Conservation (phyloP, 2,329 filamentous ascomycete genomes). For the Aspergillus sp. region DNA sequence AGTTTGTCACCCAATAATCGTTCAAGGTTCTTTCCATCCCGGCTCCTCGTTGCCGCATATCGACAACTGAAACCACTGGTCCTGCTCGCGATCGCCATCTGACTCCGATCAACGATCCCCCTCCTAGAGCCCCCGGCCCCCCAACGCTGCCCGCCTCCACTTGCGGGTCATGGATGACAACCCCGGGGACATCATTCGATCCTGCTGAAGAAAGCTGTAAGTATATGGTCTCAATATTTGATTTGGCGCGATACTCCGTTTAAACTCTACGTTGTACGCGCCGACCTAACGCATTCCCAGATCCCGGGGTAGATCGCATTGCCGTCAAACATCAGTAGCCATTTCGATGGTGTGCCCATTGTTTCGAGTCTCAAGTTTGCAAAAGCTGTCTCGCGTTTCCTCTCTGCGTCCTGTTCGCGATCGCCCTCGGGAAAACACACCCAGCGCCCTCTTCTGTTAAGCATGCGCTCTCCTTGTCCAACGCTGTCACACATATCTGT, state of each 20-base stretch:
- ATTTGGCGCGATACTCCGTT: background rate
- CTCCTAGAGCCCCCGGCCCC: background rate
- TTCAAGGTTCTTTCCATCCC: background rate
- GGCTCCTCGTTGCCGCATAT: background rate
- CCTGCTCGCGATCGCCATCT: background rate
- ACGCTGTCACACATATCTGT: conserved; percentile 21
- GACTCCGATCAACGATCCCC: background rate
- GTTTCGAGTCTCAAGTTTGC: conserved; percentile 2
- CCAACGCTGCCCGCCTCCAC: conserved; percentile 13
- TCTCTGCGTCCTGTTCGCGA: background rate
- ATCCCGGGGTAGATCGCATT: conserved; percentile 5
- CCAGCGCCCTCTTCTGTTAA: conserved; percentile 16
- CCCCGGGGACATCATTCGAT: conserved; percentile 8
- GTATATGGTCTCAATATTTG: conserved; percentile 1
- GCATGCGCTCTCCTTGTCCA: conserved; percentile 20
- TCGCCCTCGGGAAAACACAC: conserved; percentile 3
- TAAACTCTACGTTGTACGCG: conserved; percentile 3
- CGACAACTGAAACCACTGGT: background rate
- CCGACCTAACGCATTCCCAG: conserved; percentile 14
- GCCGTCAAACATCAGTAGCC: conserved; percentile 3
- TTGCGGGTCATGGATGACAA: conserved; percentile 15
- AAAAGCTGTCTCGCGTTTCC: background rate
- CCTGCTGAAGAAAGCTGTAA: conserved; percentile 7
- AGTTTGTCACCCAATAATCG: background rate
- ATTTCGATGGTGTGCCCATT: conserved; percentile 7